phyloP scores from a whole-genome alignment of 2,329 filamentous ascomycete genomes.

The Phialemonium atrogriseum region DNA sequence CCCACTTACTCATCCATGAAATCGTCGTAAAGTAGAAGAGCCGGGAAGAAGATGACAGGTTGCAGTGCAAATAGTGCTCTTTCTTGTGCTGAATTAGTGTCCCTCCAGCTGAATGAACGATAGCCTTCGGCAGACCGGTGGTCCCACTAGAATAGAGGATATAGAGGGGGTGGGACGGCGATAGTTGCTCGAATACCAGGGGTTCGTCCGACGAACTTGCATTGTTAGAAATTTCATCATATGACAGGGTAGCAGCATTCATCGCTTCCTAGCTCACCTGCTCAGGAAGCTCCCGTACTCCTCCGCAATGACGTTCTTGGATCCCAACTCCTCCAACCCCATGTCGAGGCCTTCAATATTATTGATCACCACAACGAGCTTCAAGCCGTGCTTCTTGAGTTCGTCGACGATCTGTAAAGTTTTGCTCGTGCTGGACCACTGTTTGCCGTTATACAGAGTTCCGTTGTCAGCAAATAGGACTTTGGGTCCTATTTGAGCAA shows the following conservation, averaged over 20 bases:
- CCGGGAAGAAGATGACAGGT: conserved; percentile 62
- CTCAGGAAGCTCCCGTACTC: conserved; percentile 38
- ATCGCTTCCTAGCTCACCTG: conserved; percentile 19
- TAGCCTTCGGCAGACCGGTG: conserved; percentile 81
- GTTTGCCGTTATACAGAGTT: conserved; percentile 83
- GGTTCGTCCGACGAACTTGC: conserved; percentile 30
- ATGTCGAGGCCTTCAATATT: conserved; percentile 42
- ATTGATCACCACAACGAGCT: conserved; percentile 66
- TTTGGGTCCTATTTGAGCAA: conserved; percentile 76
- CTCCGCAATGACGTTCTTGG: conserved; percentile 29
- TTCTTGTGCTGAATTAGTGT: conserved; percentile 97
- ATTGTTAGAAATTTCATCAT: conserved; percentile 4
- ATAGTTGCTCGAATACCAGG: conserved; percentile 66
- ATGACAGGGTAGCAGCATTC: too few species aligned
- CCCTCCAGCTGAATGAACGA: conserved; percentile 84
- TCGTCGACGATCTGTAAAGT: conserved; percentile 65
- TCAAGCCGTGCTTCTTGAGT: conserved; percentile 51
- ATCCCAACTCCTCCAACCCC: conserved; percentile 31
- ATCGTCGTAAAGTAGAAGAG: conserved; percentile 93
- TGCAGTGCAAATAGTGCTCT: conserved; percentile 82
- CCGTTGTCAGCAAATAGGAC: conserved; percentile 84
- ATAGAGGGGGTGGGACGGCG: conserved; percentile 82
- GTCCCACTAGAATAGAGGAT: conserved; percentile 92
- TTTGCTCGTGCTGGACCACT: conserved; percentile 73
- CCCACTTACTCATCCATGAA: conserved; percentile 99